Evolutionary conservation across 1,139 yeast genomes (phyloP).

Genomic region (Pneumocystis murina): DNA sequence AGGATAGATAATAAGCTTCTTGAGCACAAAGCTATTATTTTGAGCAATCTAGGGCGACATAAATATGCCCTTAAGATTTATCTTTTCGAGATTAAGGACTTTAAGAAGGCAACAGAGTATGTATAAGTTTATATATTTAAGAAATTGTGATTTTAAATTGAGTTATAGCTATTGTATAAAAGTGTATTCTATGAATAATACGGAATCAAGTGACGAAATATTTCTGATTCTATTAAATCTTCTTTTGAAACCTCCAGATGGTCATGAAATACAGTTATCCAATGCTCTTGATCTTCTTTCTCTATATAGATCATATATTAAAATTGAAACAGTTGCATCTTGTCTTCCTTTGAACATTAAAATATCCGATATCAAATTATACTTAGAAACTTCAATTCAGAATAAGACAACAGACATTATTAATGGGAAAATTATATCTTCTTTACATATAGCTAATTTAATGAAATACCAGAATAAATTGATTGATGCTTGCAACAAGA

Average conservation of each 20-base stretch:
- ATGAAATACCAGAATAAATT: slow-evolving; percentile 27
- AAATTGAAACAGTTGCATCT: slow-evolving; percentile 20
- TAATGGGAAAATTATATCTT: slow-evolving; percentile 20
- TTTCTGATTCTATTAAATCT: slow-evolving; percentile 23
- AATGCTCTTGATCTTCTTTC: slow-evolving; percentile 4
- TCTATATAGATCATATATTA: slow-evolving; percentile 18
- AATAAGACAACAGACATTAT: slow-evolving; percentile 22
- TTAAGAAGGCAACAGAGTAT: slow-evolving; percentile 40
- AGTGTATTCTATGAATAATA: slow-evolving; percentile 15
- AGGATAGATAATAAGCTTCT: slow-evolving; percentile 17
- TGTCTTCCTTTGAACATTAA: slow-evolving; percentile 26
- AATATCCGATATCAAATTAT: slow-evolving; percentile 2
- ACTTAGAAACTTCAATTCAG: slow-evolving; percentile 34
- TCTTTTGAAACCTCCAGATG: slow-evolving; percentile 20
- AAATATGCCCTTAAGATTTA: slow-evolving; percentile 49
- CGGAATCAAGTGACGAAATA: background rate
- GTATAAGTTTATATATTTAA: slow-evolving; percentile 23
- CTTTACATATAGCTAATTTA: slow-evolving; percentile 29
- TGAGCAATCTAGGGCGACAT: slow-evolving; percentile 48
- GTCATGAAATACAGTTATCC: slow-evolving; percentile 19
- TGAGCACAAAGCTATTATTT: slow-evolving; percentile 41
- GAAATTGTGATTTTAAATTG: slow-evolving; percentile 25
- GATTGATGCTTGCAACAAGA: slow-evolving; percentile 27
- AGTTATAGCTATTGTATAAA: slow-evolving; percentile 27
- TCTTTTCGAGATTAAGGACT: slow-evolving; percentile 44